Evolutionary conservation across 768 basidiomycete genomes (phyloP).

Genomic region (Russula olivacea): DNA sequence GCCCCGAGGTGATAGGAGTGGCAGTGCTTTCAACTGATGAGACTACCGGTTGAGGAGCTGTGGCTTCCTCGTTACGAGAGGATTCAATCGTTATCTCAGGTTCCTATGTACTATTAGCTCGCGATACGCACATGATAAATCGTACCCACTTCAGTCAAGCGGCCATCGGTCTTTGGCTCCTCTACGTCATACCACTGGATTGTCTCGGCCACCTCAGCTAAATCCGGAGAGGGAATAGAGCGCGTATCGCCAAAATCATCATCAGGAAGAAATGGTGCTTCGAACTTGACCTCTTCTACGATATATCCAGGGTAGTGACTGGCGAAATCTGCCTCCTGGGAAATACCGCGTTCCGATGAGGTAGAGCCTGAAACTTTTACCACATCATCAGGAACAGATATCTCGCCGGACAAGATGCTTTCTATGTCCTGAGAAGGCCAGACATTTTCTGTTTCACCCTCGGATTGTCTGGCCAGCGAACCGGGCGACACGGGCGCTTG

Average conservation of each 20-base stretch:
- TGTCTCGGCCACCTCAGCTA: background rate
- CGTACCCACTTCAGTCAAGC: slow-evolving; percentile 9
- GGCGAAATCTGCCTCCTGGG: background rate
- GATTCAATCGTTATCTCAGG: background rate
- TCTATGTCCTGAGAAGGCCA: slow-evolving; percentile 20
- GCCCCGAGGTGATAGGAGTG: background rate
- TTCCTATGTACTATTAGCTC: slow-evolving; percentile 4
- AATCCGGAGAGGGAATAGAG: slow-evolving; percentile 14
- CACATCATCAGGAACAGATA: background rate
- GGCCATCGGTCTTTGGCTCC: slow-evolving; percentile 11
- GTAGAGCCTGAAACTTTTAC: background rate
- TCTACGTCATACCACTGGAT: slow-evolving; percentile 17
- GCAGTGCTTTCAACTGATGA: background rate
- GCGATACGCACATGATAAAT: background rate
- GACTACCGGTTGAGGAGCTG: background rate
- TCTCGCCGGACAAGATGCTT: slow-evolving; percentile 6
- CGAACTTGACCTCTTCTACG: slow-evolving; percentile 11
- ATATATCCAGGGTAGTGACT: slow-evolving; percentile 8
- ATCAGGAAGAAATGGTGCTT: background rate
- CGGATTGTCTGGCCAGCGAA: background rate
- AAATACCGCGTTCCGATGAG: background rate
- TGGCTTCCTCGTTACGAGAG: background rate
- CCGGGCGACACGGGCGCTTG: background rate
- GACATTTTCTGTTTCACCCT: background rate
- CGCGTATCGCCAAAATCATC: slow-evolving; percentile 10